Percentiles rank a stretch among this genome's conserved stretches.
Evolutionary conservation across 352 stramenopile genomes (phyloP).

Genomic region (Globisporangium acanthophoron): DNA sequence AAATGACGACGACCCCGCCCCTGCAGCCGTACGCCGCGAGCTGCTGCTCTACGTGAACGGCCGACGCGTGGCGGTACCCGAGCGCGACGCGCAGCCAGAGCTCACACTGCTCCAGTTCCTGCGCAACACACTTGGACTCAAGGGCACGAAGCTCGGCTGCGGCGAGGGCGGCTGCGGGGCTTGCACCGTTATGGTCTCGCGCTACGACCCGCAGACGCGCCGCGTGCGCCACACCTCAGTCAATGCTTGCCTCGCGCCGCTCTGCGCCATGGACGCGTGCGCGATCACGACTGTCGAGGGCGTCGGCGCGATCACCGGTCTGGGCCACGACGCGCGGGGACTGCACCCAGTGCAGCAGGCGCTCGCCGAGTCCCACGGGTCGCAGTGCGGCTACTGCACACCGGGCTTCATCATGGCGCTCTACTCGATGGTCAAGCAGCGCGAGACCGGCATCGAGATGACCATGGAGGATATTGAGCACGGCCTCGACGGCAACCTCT

Average conservation of each 20-base stretch:
- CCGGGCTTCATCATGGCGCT: slow-evolving; percentile 86
- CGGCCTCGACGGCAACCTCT: slow-evolving; percentile 95
- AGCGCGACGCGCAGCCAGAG: slow-evolving; percentile 55
- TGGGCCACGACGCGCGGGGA: slow-evolving; percentile 22
- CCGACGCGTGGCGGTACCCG: slow-evolving; percentile 37
- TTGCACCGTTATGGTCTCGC: slow-evolving; percentile 93
- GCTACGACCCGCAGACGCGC: slow-evolving; percentile 37
- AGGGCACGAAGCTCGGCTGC: slow-evolving; percentile 89
- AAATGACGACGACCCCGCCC: slow-evolving; percentile 4
- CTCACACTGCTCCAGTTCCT: slow-evolving; percentile 84
- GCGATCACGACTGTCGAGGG: slow-evolving; percentile 88
- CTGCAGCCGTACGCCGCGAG: slow-evolving; percentile 29
- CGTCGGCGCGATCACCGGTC: slow-evolving; percentile 33
- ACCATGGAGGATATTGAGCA: slow-evolving; percentile 90
- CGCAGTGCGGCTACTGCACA: slow-evolving; percentile 93
- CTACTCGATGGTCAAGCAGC: slow-evolving; percentile 78
- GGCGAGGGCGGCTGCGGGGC: slow-evolving; percentile 95
- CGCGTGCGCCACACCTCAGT: slow-evolving; percentile 67
- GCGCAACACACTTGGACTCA: slow-evolving; percentile 60
- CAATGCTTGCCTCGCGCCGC: slow-evolving; percentile 83
- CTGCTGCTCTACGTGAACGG: slow-evolving; percentile 78
- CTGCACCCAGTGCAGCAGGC: slow-evolving; percentile 84
- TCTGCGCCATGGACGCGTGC: slow-evolving; percentile 79
- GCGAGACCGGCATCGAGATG: slow-evolving; percentile 54
- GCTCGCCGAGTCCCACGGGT: slow-evolving; percentile 90